phyloP scores from a whole-genome alignment of 2,329 filamentous ascomycete species.

The Penicillium sp. region DNA sequence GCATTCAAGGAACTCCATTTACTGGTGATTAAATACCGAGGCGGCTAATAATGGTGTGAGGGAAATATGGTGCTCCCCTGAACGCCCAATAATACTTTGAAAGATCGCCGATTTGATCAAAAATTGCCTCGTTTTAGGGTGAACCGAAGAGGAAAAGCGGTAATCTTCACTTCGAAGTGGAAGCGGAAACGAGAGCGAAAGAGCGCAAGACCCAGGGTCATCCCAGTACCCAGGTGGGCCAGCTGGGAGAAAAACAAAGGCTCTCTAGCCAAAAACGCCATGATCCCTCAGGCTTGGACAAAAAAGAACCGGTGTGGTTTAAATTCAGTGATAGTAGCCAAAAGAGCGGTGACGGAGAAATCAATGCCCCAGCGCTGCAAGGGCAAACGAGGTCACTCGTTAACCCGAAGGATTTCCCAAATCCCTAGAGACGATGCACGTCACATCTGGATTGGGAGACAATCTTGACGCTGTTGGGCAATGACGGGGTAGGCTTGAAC shows the following conservation, averaged over 20 bases:
- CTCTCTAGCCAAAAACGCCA: not conserved
- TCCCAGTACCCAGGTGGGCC: too few relatives aligned
- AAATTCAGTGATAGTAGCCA: not conserved
- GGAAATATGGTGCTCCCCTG: not conserved
- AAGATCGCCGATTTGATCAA: not conserved
- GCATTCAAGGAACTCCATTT: not conserved
- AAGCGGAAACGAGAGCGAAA: not conserved
- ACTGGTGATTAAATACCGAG: not conserved
- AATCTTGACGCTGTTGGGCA: not conserved
- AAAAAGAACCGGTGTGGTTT: not conserved
- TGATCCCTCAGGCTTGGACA: not conserved
- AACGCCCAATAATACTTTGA: not conserved
- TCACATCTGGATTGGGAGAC: not conserved
- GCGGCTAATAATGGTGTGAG: not conserved
- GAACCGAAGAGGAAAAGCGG: not conserved
- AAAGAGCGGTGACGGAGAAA: conserved; percentile 9
- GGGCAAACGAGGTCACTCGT: not conserved
- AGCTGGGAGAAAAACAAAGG: not conserved
- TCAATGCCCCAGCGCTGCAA: conserved; percentile 4
- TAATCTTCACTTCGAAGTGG: not conserved
- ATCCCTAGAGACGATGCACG: not conserved
- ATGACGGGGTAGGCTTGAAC: not conserved
- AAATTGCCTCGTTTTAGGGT: not conserved
- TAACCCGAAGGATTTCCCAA: not conserved
- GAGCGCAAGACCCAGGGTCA: too few relatives aligned